These are phyloP conservation scores for Adiantum capillusveneris DNA, from an alignment of 75 land plant species.

Conservation along the genomic window DNA sequence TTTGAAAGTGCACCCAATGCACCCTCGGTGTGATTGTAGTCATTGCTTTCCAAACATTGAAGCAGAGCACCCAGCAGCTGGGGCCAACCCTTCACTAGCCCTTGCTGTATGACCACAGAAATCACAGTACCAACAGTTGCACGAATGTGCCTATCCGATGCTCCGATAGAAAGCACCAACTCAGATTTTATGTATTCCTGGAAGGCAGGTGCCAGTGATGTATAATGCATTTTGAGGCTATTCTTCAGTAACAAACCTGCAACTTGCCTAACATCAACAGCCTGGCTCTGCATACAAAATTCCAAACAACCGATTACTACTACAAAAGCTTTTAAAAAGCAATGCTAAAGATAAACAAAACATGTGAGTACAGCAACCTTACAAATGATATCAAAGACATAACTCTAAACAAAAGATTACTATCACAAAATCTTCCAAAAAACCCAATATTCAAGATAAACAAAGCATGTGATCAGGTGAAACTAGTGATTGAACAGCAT, in stretches of 20 bases:
- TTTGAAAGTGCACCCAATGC: conserved; percentile 96
- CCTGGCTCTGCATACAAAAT: conserved; percentile 54
- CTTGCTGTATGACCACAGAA: conserved; percentile 74
- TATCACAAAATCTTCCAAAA: too few relatives aligned
- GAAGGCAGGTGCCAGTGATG: conserved; percentile 38
- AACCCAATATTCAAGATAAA: too few relatives aligned
- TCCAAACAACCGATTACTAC: too few relatives aligned
- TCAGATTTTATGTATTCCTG: conserved; percentile 89
- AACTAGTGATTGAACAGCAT: too few relatives aligned
- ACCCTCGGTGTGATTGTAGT: conserved; percentile 94
- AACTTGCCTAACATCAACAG: conserved; percentile 76
- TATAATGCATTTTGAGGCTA: conserved; percentile 51
- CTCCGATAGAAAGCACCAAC: conserved; percentile 73
- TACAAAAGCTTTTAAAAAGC: too few relatives aligned
- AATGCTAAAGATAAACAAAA: too few relatives aligned
- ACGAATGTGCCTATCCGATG: conserved; percentile 68
- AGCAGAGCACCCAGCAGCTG: conserved; percentile 78
- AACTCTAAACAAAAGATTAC: too few relatives aligned
- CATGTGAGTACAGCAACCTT: too few relatives aligned
- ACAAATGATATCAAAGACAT: too few relatives aligned
- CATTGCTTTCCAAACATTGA: conserved; percentile 82
- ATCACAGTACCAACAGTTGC: conserved; percentile 88
- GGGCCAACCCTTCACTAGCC: conserved; percentile 63
- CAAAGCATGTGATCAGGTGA: too few relatives aligned
- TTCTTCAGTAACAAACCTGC: conserved; percentile 93